Percentiles rank a stretch among this genome's conserved stretches.
Conservation (phyloP, 495 filamentous ascomycete species). For the Collariella sp. region DNA sequence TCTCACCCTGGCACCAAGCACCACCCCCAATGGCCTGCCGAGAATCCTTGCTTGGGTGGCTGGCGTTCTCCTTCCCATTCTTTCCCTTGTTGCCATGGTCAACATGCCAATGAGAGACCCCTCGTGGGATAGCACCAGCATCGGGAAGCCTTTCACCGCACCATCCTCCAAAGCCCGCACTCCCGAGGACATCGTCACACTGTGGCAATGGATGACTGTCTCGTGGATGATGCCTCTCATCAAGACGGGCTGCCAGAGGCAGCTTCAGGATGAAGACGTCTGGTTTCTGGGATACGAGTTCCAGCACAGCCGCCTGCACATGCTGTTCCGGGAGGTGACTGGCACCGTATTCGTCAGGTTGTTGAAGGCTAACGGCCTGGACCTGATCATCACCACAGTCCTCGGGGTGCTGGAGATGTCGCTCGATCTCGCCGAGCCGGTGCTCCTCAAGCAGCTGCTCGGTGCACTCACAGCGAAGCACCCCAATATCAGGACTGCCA, state of each 20-base stretch:
- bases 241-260: constrained; percentile 47
- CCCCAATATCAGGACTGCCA: constrained; percentile 43
- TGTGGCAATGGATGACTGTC: constrained; percentile 76
- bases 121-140: constrained; percentile 47
- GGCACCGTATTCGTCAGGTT: constrained; percentile 64
- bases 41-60: constrained; percentile 1
- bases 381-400: constrained; percentile 56
- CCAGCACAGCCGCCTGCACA: constrained; percentile 62
- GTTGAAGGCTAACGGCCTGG: constrained; percentile 62
- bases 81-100: constrained; percentile 46
- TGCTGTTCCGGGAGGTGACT: constrained; percentile 59
- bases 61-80: constrained; percentile 12
- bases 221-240: constrained; percentile 78
- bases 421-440: constrained; percentile 55
- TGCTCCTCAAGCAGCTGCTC: constrained; percentile 65
- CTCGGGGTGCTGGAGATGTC: constrained; percentile 54
- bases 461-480: constrained; percentile 51
- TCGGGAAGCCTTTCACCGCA: constrained; percentile 47
- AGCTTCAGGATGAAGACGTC: constrained; percentile 68
- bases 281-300: constrained; percentile 70
- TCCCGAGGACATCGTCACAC: constrained; percentile 70
- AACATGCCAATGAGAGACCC: constrained; percentile 66
- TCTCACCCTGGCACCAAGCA: constrained; percentile 7
- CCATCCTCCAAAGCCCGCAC: constrained; percentile 57
- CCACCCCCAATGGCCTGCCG: not conserved